Base-by-base conservation (phyloP, 1,139 yeast species). In the Nematodospora anomalae region DNA sequence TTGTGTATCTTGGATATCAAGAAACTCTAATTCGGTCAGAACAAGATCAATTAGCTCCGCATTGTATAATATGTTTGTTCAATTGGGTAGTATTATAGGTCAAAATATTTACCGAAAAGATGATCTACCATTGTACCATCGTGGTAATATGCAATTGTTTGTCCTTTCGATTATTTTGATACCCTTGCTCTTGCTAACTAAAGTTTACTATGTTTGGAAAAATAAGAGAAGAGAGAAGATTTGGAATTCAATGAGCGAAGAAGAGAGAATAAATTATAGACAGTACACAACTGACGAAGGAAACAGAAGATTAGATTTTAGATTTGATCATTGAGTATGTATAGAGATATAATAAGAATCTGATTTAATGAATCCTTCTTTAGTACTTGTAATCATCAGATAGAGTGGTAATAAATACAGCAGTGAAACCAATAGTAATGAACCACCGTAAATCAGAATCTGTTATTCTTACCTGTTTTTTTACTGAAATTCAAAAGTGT, bases 31-130 rank as follows among this genome's bases (percentile, higher is more conserved):
- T 44, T 67, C 81, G 20, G 80, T 82, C 14, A 60, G 79, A 29
- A 63, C 76, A 7, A 63, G 89, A 47, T 74, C 86, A 0, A 33
- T 43, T n/a, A 34, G 42, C 28, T 36, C 46, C 2, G 80, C 88
- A 0, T 41, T 80, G 25, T 79, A 79, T 54, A 82, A 82, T 50
- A 79, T 80, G 62, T 67, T 67, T 45, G 79, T 76, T 1, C 88
- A 81, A 53, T 54, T 74, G 1, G 81, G 80, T 2, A 55, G 62
- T 29, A 74, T 81, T 35, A 62, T 73, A 9, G 61, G 74, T 3
- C 60, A 75, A 10, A 75, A 80, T 47, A 66, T 80, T 16, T 82
- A 80, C 54, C 64, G 79, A 38, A 53, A 57, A 0, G 71, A 68
- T 33, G 89, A 82, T 52, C 68, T 67, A 15, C 89, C 88, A 1